Evolutionary conservation across 1,284 basidiomycete species (phyloP).

Genomic region (Cryptococcus sp.): DNA sequence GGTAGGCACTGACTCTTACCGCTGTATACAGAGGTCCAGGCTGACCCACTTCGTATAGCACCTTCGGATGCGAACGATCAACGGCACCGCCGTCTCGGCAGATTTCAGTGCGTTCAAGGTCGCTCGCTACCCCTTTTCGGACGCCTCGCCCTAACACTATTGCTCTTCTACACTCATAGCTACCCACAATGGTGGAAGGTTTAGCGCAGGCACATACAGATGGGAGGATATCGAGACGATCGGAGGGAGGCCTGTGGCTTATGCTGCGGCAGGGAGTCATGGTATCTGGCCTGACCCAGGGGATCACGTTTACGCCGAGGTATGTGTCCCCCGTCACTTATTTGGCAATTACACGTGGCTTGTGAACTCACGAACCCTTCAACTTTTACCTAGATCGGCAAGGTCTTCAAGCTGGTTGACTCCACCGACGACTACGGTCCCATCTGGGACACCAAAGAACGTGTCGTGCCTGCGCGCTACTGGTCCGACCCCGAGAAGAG

Average conservation of each 20-base stretch:
- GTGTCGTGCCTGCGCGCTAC: constrained; percentile 37
- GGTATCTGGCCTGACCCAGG: constrained; percentile 45
- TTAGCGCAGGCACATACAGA: constrained; percentile 37
- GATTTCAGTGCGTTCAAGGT: constrained; percentile 35
- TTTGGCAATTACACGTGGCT: background rate
- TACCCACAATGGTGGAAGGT: constrained; percentile 35
- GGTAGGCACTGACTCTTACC: constrained; percentile 13
- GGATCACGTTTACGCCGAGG: constrained; percentile 42
- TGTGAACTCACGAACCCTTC: background rate
- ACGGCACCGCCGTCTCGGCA: constrained; percentile 38
- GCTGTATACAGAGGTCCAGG: background rate
- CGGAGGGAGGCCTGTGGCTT: constrained; percentile 41
- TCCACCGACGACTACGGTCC: constrained; percentile 41
- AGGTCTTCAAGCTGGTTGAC: constrained; percentile 41
- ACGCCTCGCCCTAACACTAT: background rate
- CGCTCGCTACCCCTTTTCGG: background rate
- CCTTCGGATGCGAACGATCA: constrained; percentile 38
- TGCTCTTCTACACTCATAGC: constrained; percentile 10
- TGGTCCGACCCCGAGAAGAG: constrained; percentile 30
- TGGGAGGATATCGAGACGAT: constrained; percentile 41
- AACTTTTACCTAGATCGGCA: constrained; percentile 13
- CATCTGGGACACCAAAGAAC: constrained; percentile 43
- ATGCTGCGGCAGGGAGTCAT: constrained; percentile 42
- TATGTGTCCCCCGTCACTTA: constrained; percentile 3
- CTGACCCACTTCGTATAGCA: constrained; percentile 16